Conservation (phyloP, 2,329 filamentous ascomycete genomes). For the Knoxdaviesia capensis region DNA sequence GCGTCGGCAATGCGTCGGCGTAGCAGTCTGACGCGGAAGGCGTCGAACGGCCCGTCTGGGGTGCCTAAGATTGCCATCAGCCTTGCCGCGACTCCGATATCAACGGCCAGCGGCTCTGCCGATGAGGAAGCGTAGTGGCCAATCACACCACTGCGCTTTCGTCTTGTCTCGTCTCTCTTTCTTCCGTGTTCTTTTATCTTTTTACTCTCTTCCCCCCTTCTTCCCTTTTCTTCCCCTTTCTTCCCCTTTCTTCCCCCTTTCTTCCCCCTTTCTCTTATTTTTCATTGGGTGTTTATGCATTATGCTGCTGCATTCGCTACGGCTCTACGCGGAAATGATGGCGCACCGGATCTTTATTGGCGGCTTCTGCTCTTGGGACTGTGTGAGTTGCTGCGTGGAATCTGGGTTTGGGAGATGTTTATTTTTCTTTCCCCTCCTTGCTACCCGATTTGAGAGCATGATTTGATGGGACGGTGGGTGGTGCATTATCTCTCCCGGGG, state of each 20-base stretch:
- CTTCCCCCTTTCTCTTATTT: neutral
- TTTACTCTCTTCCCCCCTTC: neutral
- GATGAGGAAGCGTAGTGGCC: constrained; percentile 17
- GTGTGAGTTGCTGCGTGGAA: no score
- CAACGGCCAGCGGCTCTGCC: constrained; percentile 15
- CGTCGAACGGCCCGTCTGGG: constrained; percentile 18
- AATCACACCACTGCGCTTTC: neutral
- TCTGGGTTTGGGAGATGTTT: neutral
- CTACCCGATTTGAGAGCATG: neutral
- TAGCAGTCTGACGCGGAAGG: constrained; percentile 18
- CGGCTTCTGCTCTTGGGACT: no score
- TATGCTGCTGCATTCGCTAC: no score
- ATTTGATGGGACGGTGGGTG: no score
- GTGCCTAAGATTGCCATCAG: constrained; percentile 37
- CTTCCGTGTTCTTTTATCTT: constrained; percentile 1
- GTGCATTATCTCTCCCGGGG: no score
- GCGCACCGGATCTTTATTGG: no score
- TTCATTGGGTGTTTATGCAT: neutral
- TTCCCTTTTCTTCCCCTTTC: constrained; percentile 1
- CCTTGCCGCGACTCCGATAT: constrained; percentile 25
- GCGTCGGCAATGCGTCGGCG: neutral
- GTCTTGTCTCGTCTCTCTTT: neutral
- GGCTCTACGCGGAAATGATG: no score
- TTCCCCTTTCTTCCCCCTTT: neutral
- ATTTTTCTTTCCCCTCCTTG: neutral